Percentiles rank a stretch among this genome's conserved stretches.
These are phyloP conservation scores for Botrytis tulipae DNA, from an alignment of 2,329 filamentous ascomycete species.

Conservation along the genomic window DNA sequence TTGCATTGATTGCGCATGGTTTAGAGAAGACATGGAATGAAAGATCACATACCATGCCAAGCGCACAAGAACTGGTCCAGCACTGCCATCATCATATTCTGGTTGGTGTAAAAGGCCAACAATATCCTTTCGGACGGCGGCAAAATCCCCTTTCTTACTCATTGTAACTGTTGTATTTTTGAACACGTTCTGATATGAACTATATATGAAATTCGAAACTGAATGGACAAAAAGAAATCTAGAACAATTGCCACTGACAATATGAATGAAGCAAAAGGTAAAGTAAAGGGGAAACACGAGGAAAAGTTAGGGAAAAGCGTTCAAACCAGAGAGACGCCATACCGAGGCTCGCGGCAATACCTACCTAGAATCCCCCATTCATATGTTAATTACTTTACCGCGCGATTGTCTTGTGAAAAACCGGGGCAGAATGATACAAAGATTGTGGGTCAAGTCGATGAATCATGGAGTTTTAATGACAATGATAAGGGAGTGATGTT, in stretches of 20 bases:
- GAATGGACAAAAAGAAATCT: slow-evolving; percentile 13
- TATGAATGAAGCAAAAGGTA: neutral
- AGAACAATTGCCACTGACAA: neutral
- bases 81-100: slow-evolving; percentile 63
- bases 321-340: slow-evolving; percentile 22
- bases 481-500: slow-evolving; percentile 13
- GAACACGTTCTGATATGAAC: neutral
- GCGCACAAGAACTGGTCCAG: slow-evolving; percentile 61
- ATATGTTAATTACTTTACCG: slow-evolving; percentile 24
- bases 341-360: slow-evolving; percentile 30
- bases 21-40: neutral
- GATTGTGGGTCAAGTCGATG: slow-evolving; percentile 25
- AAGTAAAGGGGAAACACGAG: slow-evolving; percentile 10
- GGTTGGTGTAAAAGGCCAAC: slow-evolving; percentile 53
- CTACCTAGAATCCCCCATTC: neutral
- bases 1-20: neutral
- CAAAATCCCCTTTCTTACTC: slow-evolving; percentile 62
- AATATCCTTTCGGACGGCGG: slow-evolving; percentile 37
- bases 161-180: slow-evolving; percentile 22
- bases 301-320: slow-evolving; percentile 23
- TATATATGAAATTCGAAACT: neutral
- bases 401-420: slow-evolving; percentile 22
- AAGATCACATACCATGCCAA: slow-evolving; percentile 53
- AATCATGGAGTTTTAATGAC: slow-evolving; percentile 24
- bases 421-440: neutral